Evolutionary conservation across 2,329 filamentous ascomycete genomes (phyloP), one percentile per base, ranked within the genome.

Genomic region (Fusarium humuli): DNA sequence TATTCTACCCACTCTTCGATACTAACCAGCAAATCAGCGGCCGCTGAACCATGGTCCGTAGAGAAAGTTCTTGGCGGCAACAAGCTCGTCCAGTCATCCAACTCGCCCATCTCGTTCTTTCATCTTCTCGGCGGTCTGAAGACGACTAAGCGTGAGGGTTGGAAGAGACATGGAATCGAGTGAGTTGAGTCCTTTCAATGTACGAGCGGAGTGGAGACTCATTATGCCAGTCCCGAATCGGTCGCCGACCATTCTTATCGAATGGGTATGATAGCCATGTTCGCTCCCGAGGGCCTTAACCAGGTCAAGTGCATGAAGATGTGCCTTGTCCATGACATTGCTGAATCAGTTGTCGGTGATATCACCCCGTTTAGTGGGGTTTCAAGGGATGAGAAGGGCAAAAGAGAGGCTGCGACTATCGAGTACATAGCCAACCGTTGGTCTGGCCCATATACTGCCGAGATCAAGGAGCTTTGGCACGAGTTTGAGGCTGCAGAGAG

Each of bases 231-330:
- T 61, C 92, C 93, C 78, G 96, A 99, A 81, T 97, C 94, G 2
- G 98, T 99, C 77, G 88, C 93, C 57, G 96, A 99, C 82, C 96
- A 99, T 86, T 99, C 98, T 94, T 99, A 98, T 82, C 94, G 96
- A 81, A 99, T 99, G 96, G 93, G 94, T 40, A 89, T 98, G 74
- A 93, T 99, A 81, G 94, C 93, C 67, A 92, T 99, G 90, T 88
- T 97, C 69, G 94, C 94, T 5, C 95, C 96, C 2, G 2, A 87
- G 86, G 41, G 47, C 5, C 84, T 98, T 75, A 92, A 98, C 78
- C 86, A 97, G 48, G 82, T 87, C 27, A 91, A 90, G 74, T 98
- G 96, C 84, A 96, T 94, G 75, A 93, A 93, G 82, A 97, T 99
- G 94, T 95, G 94, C 23, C 86, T 99, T 40, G 84, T 98, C 52